Evolutionary conservation across 2,329 filamentous ascomycete genomes (phyloP).

Genomic region (Apiospora saccharicola): DNA sequence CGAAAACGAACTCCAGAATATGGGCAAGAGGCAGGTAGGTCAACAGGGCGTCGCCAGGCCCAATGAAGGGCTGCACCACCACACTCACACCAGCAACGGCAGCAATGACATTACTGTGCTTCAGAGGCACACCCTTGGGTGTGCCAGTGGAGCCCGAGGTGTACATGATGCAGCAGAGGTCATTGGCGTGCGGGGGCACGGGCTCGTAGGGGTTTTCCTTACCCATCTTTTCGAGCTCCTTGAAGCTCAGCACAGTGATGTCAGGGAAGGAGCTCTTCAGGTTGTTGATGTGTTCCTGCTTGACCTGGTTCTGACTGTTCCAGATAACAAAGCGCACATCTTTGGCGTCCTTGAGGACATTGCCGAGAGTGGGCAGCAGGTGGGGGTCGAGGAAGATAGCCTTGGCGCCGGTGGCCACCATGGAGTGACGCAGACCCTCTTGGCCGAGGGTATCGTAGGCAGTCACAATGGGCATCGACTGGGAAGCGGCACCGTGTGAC

Average conservation of each 20-base stretch:
- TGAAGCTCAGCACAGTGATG: slow-evolving; percentile 57
- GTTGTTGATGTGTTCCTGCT: slow-evolving; percentile 58
- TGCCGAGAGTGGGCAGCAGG: slow-evolving; percentile 65
- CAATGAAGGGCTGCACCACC: slow-evolving; percentile 79
- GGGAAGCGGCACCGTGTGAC: slow-evolving; percentile 66
- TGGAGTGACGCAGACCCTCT: slow-evolving; percentile 74
- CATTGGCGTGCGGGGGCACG: slow-evolving; percentile 73
- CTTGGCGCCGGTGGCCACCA: slow-evolving; percentile 73
- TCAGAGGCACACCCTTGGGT: slow-evolving; percentile 82
- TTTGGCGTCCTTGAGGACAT: slow-evolving; percentile 60
- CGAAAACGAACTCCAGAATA: slow-evolving; percentile 91
- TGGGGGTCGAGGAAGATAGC: slow-evolving; percentile 79
- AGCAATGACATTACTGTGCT: slow-evolving; percentile 77
- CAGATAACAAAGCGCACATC: slow-evolving; percentile 61
- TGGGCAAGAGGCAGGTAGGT: slow-evolving; percentile 88
- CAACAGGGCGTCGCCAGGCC: slow-evolving; percentile 78
- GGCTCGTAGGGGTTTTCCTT: slow-evolving; percentile 72
- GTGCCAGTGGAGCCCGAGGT: slow-evolving; percentile 85
- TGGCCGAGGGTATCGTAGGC: slow-evolving; percentile 80
- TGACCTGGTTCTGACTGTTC: slow-evolving; percentile 61
- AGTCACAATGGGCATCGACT: slow-evolving; percentile 82
- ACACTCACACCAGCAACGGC: slow-evolving; percentile 80
- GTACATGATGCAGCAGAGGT: slow-evolving; percentile 77
- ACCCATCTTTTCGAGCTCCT: slow-evolving; percentile 59
- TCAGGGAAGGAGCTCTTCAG: slow-evolving; percentile 57